Evolutionary conservation across 2,329 filamentous ascomycete species (phyloP), one percentile per base, ranked within the genome.

Genomic region (Verticillium nubilum): DNA sequence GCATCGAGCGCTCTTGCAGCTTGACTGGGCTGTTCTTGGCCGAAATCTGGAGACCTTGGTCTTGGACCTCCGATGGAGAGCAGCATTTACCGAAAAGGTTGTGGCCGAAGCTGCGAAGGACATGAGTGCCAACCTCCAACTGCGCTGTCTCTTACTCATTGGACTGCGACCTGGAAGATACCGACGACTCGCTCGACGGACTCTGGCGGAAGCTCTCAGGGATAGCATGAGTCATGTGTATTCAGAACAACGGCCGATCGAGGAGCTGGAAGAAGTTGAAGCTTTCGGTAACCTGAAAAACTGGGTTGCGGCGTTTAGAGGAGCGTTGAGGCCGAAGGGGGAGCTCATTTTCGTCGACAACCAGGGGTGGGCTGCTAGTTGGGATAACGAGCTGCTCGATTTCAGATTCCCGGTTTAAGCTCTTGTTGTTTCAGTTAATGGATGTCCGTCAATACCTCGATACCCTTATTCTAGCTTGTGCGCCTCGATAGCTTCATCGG

Each of bases 261-360:
- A 50, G 10, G 57, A 54, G 58, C 55, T 59, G 31, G 37, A 17
- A 12, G 60, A 59, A 12, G 60, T 60, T 5, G 25, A 31, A 17
- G 35, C 62, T 42, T 37, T 35, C 5, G 58, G 55, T 5, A 55
- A 54, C 35, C 35, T 19, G 25, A 25, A 62, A n/a, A 62, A 62
- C 25, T 62, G 62, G 60, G 56, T 60, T 54, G 58, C 59, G 52
- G 60, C 52, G 54, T 60, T 63, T 29, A 35, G 54, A 23, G 58
- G 58, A 53, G 60, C 60, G 7, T 27, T 63, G 19, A 52, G 54
- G 9, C 55, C 62, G 31, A 58, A 56, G 17, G 62, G 62, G 5
- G 28, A 27, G 26, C 3, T 63, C 33, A 23, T 63, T 42, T 59
- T 63, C 12, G 54, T 62, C 12, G 62, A 63, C 4, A 52, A 50